Evolutionary conservation across 176 grass and related monocot species (phyloP).

Genomic region (Saccharum officinarum): DNA sequence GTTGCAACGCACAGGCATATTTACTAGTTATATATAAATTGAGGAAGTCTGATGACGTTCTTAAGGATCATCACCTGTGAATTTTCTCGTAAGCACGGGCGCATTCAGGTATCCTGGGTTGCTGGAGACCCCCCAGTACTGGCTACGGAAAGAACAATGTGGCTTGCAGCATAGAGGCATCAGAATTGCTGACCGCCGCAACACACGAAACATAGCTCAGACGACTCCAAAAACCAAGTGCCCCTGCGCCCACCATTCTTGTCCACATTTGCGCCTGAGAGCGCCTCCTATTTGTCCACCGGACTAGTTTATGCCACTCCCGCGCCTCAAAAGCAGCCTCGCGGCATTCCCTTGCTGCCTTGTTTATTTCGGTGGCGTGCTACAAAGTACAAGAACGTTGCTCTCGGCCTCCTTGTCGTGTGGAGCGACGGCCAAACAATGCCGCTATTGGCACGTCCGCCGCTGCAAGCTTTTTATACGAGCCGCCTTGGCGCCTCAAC

Average conservation of each 20-base stretch:
- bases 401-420: slow-evolving; percentile 30
- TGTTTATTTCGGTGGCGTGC: slow-evolving; percentile 35
- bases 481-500: neutral
- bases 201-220: neutral
- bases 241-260: neutral
- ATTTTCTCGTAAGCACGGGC: neutral
- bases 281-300: neutral
- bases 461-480: neutral
- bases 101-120: neutral
- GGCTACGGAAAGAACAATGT: slow-evolving; percentile 8
- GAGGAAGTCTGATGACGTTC: no score
- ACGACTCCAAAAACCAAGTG: slow-evolving; percentile 23
- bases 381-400: slow-evolving; percentile 20
- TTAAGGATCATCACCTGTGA: no score
- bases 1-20: no score
- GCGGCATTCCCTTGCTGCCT: slow-evolving; percentile 9
- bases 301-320: neutral
- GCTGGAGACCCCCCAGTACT: no score
- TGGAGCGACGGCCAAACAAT: neutral
- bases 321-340: neutral
- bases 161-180: slow-evolving; percentile 15
- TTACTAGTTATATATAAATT: no score
- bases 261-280: neutral
- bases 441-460: slow-evolving; percentile 20
- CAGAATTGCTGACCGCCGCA: neutral